Percentiles rank a stretch among this genome's conserved stretches.
These are phyloP conservation scores for Geosmithia flava DNA, from an alignment of 2,329 filamentous ascomycete genomes.

Conservation along the genomic window DNA sequence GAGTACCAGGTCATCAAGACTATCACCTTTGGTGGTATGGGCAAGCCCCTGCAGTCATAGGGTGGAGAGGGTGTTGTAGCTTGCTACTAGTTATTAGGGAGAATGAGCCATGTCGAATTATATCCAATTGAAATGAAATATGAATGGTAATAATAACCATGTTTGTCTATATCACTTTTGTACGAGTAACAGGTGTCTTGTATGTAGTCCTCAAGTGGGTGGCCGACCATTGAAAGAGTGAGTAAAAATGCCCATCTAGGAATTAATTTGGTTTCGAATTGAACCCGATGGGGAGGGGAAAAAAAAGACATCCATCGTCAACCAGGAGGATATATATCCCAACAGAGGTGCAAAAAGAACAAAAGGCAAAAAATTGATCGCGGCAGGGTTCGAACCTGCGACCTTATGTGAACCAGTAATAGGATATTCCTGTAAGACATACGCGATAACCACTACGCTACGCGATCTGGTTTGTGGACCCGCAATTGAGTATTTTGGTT, in stretches of 20 bases:
- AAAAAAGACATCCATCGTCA: neutral
- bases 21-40: constrained; percentile 39
- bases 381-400: constrained; percentile 13
- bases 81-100: neutral
- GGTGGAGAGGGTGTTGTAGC: neutral
- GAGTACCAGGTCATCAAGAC: constrained; percentile 69
- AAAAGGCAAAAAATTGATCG: constrained; percentile 4
- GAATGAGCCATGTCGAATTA: neutral
- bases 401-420: constrained; percentile 5
- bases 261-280: too few species aligned
- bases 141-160: neutral
- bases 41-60: constrained; percentile 34
- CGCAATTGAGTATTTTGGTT: too few species aligned
- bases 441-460: constrained; percentile 7
- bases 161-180: neutral
- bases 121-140: neutral
- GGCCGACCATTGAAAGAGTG: too few species aligned
- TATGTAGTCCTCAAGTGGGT: too few species aligned
- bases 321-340: too few species aligned
- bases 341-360: neutral
- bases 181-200: too few species aligned
- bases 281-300: too few species aligned
- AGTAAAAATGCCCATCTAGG: too few species aligned
- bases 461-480: constrained; percentile 5
- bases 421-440: constrained; percentile 6